Evolutionary conservation across 2,329 filamentous ascomycete genomes (phyloP), one percentile per base, ranked within the genome.

Genomic region (Ilyonectria sp.): DNA sequence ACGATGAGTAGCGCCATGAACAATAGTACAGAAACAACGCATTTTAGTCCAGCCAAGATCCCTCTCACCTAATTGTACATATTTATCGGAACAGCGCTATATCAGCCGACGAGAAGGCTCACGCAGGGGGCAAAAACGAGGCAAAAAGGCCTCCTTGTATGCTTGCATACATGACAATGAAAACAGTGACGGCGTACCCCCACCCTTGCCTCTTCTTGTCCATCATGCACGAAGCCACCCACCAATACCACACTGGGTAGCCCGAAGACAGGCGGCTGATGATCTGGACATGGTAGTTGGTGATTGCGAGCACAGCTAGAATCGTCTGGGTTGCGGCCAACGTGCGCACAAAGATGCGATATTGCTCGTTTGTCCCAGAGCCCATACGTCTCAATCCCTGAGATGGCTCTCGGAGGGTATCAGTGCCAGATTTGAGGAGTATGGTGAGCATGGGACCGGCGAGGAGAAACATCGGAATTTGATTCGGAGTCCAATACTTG

Each of bases 221-320:
- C 52, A 79, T 72, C 7, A 89, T 74, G 37, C 78, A 80, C 4
- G 81, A 82, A 1, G 93, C 93, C 44, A 97, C 79, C 85, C 92
- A 94, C 86, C 93, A 91, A 78, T 97, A 96, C 94, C 94, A 98
- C 19, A 96, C 81, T 1, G 94, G 93, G 79, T 95, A 97, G 0
- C 91, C 95, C 0, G 95, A 97, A 1, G 94, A 92, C 17, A 99
- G 87, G 26, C 96, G 90, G 50, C 92, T 97, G 75, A 98, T 92
- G 73, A 99, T 97, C 81, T 99, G 96, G 29, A 98, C 92, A 78
- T 99, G 96, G 77, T 97, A 97, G 69, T 85, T 94, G 13, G 91
- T 94, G 21, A 95, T 80, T 21, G 94, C 93, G 66, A 95, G 80
- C 2, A 89, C 68, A 1, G 92, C 91, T 19, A 99, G 84, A 4